Evolutionary conservation across 2,329 filamentous ascomycete genomes (phyloP).

Genomic region (Tolypocladium capitatum): DNA sequence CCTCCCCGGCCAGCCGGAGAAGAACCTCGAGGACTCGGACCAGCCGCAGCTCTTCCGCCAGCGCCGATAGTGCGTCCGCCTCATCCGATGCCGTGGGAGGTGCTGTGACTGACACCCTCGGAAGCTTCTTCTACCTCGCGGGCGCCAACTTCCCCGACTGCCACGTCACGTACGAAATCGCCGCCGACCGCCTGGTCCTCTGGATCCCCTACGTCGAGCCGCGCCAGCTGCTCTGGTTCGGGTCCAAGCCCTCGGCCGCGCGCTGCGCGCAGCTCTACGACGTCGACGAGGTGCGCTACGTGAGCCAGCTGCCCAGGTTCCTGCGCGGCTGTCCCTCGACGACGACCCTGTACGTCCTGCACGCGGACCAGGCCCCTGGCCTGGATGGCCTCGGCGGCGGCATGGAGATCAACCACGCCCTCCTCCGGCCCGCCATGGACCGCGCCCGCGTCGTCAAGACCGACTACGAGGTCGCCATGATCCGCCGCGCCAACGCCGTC

Average conservation of each 20-base stretch:
- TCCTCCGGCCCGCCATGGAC: constrained; percentile 62
- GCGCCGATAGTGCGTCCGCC: constrained; percentile 37
- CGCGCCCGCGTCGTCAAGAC: constrained; percentile 71
- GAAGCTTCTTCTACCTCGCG: constrained; percentile 45
- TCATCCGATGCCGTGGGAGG: not conserved
- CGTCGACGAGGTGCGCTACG: constrained; percentile 57
- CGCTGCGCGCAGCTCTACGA: constrained; percentile 52
- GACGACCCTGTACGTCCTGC: constrained; percentile 31
- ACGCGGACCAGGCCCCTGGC: constrained; percentile 27
- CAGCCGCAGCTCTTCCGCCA: constrained; percentile 42
- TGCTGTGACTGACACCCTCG: not conserved
- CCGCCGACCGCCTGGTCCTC: constrained; percentile 49
- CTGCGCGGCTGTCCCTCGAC: constrained; percentile 23
- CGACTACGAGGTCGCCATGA: constrained; percentile 69
- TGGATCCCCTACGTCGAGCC: constrained; percentile 61
- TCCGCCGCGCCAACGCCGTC: constrained; percentile 69
- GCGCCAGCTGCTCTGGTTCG: constrained; percentile 49
- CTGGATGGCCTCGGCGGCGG: constrained; percentile 1
- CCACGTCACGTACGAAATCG: constrained; percentile 43
- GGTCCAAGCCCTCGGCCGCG: constrained; percentile 43
- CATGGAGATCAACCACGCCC: constrained; percentile 30
- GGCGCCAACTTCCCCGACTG: constrained; percentile 42
- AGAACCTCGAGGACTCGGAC: constrained; percentile 45
- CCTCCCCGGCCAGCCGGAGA: constrained; percentile 37
- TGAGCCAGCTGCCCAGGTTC: constrained; percentile 34